Evolutionary conservation across 2,329 filamentous ascomycete genomes (phyloP), one percentile per base, ranked within the genome.

Genomic region (Aureobasidium vineae): DNA sequence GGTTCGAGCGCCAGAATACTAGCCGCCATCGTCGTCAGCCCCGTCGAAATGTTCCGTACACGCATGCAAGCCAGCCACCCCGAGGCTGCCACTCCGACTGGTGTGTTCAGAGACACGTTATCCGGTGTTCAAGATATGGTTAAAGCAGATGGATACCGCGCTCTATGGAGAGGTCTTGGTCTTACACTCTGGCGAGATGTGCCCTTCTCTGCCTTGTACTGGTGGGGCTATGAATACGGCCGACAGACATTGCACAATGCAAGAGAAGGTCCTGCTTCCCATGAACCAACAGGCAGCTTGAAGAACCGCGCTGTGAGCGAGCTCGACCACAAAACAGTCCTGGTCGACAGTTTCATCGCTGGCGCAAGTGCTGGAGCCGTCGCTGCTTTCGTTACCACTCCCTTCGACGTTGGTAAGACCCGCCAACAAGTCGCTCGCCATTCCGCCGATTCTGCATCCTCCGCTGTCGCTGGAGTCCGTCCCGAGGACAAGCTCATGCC

Each of bases 321-420:
- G 52, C 88, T 93, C 72, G 90, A 89, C 67, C 90, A 91, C 70
- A 84, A 84, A 1, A 86, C 88, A 5, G 95, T 93, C 0, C 92
- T 98, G 65, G 78, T 90, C 31, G 94, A 98, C 78, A 95, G 91
- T 72, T 99, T 98, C 74, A 80, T 92, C 21, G 91, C 94, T 0
- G 95, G 95, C 21, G 92, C 92, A 0, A 77, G 85, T 1, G 95
- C 93, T 0, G 95, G 95, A 4, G 89, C 90, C 0, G 84, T 95
- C 33, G 92, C 95, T 0, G 93, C 94, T 0, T 85, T 97, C 26
- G 83, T 95, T 23, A 99, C 95, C 0, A 97, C 91, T 67, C 95
- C 95, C 0, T 99, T 99, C 72, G 95, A 99, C 73, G 95, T 99
- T 0, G 95, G 95, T 71, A 99, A 99, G 81, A 99, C 95, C 5